Evolutionary conservation across 768 basidiomycete species (phyloP).

Genomic region (Tulasnella sp.): DNA sequence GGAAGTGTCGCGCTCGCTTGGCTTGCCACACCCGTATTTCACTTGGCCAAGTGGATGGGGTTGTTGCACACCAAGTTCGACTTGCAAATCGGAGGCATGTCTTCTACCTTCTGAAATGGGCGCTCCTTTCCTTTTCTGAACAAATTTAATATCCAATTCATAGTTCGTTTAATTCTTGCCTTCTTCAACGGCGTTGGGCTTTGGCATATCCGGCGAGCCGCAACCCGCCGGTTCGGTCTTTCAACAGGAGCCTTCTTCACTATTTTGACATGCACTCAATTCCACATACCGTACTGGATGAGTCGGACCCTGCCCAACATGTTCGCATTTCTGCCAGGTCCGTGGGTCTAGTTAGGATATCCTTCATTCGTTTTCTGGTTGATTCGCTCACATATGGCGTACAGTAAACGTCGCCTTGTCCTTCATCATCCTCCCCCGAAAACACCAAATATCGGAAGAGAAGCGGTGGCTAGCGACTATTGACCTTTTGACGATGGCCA

Average conservation of each 20-base stretch:
- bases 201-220: conserved; percentile 53
- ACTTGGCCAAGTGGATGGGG: conserved; percentile 37
- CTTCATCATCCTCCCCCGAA: conserved; percentile 36
- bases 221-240: conserved; percentile 56
- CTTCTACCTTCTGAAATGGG: not conserved
- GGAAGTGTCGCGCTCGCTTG: conserved; percentile 66
- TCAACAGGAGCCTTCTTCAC: conserved; percentile 51
- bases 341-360: not conserved
- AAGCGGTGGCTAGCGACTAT: conserved; percentile 40
- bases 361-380: not conserved
- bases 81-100: conserved; percentile 62
- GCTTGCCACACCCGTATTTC: conserved; percentile 44
- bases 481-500: conserved; percentile 53
- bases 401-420: conserved; percentile 53
- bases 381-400: not conserved
- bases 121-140: not conserved
- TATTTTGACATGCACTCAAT: conserved; percentile 70
- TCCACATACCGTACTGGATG: conserved; percentile 91
- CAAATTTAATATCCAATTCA: not conserved
- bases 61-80: conserved; percentile 50
- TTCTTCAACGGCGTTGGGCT: conserved; percentile 55
- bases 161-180: conserved; percentile 71
- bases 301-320: conserved; percentile 91
- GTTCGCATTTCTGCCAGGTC: conserved; percentile 77
- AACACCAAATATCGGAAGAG: conserved; percentile 30